Base-by-base conservation (phyloP, 2,329 filamentous ascomycete species). In the Pseudocercospora musae region DNA sequence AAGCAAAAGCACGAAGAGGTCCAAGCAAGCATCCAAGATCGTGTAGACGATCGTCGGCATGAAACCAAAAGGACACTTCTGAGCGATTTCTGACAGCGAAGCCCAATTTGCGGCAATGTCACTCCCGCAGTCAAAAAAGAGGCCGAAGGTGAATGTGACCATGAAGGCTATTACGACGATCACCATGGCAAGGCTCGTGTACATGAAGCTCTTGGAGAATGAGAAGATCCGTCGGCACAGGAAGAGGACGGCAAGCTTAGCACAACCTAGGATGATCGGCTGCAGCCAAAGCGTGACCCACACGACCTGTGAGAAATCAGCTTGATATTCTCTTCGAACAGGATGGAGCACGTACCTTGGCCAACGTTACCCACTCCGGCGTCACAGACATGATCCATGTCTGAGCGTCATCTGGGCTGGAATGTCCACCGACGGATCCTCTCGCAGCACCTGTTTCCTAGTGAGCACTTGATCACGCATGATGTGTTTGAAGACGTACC, bases 11-110 rank as follows among this genome's bases (percentile, higher is more conserved):
- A 64, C 62, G 9, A 64, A 64, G 3, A 64, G 42, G 37, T 64
- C 62, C 49, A 64, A 13, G 40, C 59, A 64, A 3, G 62, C 62
- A 31, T 64, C 62, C 31, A 64, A 20, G 18, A 64, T 62, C 3
- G 62, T 64, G 56, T 64, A 64, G 21, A 64, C 44, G 18, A 64
- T 60, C 4, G 62, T 64, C 13, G 62, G 62, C 56, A 64, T 46
- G 50, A 64, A 64, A 1, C 62, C 62, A 29, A 64, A 64, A 8
- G 62, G 62, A 57, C 62, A 64, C 20, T 59, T 50, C 25, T 64
- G 49, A 21, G 62, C 62, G 18, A 64, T 64, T 31, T 64, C 62
- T 11, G 59, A 49, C 8, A 64, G 44, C 6, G 59, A 62, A 9
- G 29, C 59, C 62, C 62, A 64, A 8, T 64, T 62, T 8, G 62